Evolutionary conservation across 306 rosid species (phyloP), one percentile per base, ranked within the genome.

Genomic region (Casuarina glauca): DNA sequence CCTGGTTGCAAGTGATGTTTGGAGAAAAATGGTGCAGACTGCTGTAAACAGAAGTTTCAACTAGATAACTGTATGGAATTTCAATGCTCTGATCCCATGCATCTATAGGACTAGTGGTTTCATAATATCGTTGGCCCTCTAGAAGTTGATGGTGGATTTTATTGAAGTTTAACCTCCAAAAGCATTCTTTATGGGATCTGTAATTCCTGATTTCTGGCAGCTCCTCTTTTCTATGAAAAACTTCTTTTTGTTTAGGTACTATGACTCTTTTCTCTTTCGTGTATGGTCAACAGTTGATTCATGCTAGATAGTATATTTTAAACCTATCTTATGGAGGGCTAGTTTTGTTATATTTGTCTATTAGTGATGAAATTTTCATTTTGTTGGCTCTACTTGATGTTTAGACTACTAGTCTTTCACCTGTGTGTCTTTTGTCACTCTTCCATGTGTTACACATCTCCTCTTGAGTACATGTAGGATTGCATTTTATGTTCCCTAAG

Each of bases 11-110:
- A 83, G 93, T 67, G 90, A 85, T 61, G 85, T 89, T 76, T 95
- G 98, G 98, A 88, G 93, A 79, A 89, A 86, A 81, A 92, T 95
- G 93, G 94, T 90, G 74, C 97, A 84, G 87, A 69, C 91, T 70
- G 84, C 98, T 53, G 97, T 95, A 36, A 89, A 88, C 76, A 90
- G 96, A 78, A 95, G 98, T 83, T 95, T 95, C 89, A 95, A 95
- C 82, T 97, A 95, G 82, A 95, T 95, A 83, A 92, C 97, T 55
- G 98, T 94, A 83, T 17, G 94, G 32, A 64, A 39, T 64, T 38
- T 41, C 20, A 13, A n/a, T 64, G 26, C 46, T 41, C 10, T 16
- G n/a, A n/a, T n/a, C n/a, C n/a, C n/a, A n/a, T n/a, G n/a, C n/a
- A n/a, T n/a, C n/a, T n/a, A n/a, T n/a, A n/a, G n/a, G n/a, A 39